phyloP scores from a whole-genome alignment of 495 filamentous ascomycete genomes.

The Opeltia flavorubescens region DNA sequence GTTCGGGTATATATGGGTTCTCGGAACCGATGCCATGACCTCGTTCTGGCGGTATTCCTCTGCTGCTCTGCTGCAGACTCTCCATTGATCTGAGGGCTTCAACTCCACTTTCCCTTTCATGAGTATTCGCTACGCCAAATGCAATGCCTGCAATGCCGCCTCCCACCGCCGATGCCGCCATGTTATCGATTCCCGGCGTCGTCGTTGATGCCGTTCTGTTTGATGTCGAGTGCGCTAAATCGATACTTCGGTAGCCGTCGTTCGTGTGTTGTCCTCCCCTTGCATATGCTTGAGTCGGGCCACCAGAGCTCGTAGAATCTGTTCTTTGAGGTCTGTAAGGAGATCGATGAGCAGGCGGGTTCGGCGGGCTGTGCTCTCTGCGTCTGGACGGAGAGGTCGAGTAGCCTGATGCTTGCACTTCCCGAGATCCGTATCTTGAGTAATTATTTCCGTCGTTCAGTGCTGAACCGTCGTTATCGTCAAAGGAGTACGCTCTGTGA shows the following conservation, averaged over 20 bases:
- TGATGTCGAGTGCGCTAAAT: slow-evolving; percentile 16
- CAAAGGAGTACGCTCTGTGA: neutral
- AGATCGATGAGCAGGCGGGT: neutral
- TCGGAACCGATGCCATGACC: slow-evolving; percentile 30
- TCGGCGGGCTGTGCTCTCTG: neutral
- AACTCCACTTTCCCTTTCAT: slow-evolving; percentile 57
- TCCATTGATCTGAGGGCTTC: slow-evolving; percentile 46
- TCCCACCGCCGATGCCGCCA: slow-evolving; percentile 53
- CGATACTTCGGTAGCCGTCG: slow-evolving; percentile 9
- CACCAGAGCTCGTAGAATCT: neutral
- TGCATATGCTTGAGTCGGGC: neutral
- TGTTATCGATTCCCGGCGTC: slow-evolving; percentile 64
- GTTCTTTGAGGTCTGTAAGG: neutral
- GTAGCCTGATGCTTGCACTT: neutral
- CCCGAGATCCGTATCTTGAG: neutral
- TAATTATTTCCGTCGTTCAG: neutral
- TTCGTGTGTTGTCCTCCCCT: neutral
- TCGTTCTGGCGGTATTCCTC: slow-evolving; percentile 30
- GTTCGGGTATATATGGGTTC: slow-evolving; percentile 20
- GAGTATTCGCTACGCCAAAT: slow-evolving; percentile 54
- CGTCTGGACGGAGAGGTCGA: neutral
- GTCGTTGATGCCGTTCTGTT: slow-evolving; percentile 35
- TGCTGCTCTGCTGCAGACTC: slow-evolving; percentile 20
- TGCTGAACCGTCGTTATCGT: neutral
- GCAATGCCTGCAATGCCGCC: slow-evolving; percentile 70